Base-by-base conservation (phyloP, 805 yeast genomes). In the Wickerhamomyces alni region DNA sequence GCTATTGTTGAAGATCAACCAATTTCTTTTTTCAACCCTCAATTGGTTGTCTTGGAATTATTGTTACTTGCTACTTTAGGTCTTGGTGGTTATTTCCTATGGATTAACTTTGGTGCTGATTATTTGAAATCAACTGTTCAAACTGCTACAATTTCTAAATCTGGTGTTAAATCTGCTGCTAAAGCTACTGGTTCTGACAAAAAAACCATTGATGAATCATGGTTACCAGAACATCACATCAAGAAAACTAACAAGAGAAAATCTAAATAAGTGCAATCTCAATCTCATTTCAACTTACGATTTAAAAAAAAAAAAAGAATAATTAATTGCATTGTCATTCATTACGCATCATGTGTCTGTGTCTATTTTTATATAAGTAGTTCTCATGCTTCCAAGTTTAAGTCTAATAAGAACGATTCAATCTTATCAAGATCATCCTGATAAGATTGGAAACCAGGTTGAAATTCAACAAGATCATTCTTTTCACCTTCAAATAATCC, bases 11-110 rank as follows among this genome's bases (percentile, higher is more conserved):
- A 61, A 10, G 95, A 87, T 51, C 74, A 72, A 28, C 72, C 80
- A 41, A 66, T 88, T 50, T 81, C 94, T 1, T 47, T 80, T 39
- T 79, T 82, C 63, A 76, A 84, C 57, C 93, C 89, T 12, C 78
- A 80, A 61, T 73, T 87, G 54, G 55, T 87, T 42, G 58, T 83
- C 27, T 72, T 83, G 47, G 82, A 79, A 56, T 37, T 76, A 13
- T 48, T 84, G 19, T 62, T 86, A 41, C 49, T 66, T 3, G 70
- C 63, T 17, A 58, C 80, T 16, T 38, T 80, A 22, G 79, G 66
- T 37, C 73, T 65, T 31, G 50, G 72, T 35, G 78, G 66, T 33
- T 82, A 79, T 59, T 57, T 66, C 45, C 57, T 60, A 27, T 72
- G 72, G 60, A 55, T 52, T 31, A 50, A 59, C 33, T 72, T 67